A percentile compares a stretch with the other conserved stretches of the same genome.
phyloP scores from a whole-genome alignment of 1,139 yeast genomes.

The Saccharomyces hybrid region DNA sequence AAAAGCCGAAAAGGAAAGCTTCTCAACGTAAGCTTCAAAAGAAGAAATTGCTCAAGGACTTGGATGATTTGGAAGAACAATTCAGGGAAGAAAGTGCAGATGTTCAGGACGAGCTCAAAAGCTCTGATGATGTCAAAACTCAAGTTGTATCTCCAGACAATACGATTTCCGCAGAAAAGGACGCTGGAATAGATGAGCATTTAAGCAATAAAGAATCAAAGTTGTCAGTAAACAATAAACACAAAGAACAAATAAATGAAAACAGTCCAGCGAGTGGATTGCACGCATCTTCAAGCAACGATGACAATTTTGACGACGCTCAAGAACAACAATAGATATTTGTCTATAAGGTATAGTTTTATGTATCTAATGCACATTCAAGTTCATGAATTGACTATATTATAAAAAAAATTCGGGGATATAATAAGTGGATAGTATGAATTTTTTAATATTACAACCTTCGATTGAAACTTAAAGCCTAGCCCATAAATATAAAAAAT shows the following conservation, averaged over 20 bases:
- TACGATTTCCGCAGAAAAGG: neutral
- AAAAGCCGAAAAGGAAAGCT: neutral
- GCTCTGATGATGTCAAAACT: neutral
- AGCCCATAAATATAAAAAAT: no score
- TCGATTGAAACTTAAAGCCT: no score
- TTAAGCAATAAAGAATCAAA: neutral
- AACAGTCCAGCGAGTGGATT: neutral
- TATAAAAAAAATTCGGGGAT: no score
- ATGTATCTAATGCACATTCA: neutral
- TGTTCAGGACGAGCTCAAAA: neutral
- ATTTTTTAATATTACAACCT: no score
- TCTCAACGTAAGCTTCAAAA: neutral
- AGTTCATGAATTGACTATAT: neutral
- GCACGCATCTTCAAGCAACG: conserved; percentile 6
- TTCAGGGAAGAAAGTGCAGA: neutral
- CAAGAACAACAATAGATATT: conserved; percentile 8
- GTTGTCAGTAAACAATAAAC: neutral
- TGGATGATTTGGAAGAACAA: conserved; percentile 5
- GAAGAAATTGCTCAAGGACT: conserved; percentile 1
- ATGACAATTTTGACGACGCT: conserved; percentile 12
- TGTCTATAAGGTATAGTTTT: neutral
- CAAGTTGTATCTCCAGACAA: neutral
- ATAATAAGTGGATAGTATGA: no score
- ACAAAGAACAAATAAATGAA: neutral
- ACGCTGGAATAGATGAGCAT: neutral